Conservation (phyloP, 176 grass and related monocot genomes). For the Secale cereale region DNA sequence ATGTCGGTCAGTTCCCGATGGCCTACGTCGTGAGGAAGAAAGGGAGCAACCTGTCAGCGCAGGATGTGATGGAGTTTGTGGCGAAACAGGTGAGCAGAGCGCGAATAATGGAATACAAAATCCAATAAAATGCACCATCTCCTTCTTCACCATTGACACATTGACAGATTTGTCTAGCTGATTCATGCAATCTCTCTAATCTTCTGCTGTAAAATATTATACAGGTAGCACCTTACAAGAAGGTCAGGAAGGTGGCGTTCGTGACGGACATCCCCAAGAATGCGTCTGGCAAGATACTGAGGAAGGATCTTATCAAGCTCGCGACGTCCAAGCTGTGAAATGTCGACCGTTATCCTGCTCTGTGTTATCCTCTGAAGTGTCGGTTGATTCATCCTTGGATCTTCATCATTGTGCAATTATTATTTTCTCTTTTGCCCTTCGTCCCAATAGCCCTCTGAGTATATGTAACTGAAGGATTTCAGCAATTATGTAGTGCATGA, state of each 20-base stretch:
- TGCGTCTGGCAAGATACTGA: slow-evolving; percentile 85
- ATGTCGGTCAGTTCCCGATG: slow-evolving; percentile 84
- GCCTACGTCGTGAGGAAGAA: slow-evolving; percentile 78
- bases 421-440: neutral
- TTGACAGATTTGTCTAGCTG: neutral
- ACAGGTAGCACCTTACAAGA: slow-evolving; percentile 95
- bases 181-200: slow-evolving; percentile 12
- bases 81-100: slow-evolving; percentile 55
- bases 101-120: neutral
- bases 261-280: slow-evolving; percentile 81
- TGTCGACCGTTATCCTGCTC: neutral
- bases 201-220: neutral
- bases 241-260: slow-evolving; percentile 76
- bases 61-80: slow-evolving; percentile 71
- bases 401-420: neutral
- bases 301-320: slow-evolving; percentile 93
- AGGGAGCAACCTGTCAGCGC: slow-evolving; percentile 57
- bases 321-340: slow-evolving; percentile 77
- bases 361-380: neutral
- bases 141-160: neutral
- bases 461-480: neutral
- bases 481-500: neutral
- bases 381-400: neutral
- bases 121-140: neutral
- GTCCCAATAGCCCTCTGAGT: neutral